Conservation (phyloP, 1,284 basidiomycete genomes). For the Boletellus sp. region DNA sequence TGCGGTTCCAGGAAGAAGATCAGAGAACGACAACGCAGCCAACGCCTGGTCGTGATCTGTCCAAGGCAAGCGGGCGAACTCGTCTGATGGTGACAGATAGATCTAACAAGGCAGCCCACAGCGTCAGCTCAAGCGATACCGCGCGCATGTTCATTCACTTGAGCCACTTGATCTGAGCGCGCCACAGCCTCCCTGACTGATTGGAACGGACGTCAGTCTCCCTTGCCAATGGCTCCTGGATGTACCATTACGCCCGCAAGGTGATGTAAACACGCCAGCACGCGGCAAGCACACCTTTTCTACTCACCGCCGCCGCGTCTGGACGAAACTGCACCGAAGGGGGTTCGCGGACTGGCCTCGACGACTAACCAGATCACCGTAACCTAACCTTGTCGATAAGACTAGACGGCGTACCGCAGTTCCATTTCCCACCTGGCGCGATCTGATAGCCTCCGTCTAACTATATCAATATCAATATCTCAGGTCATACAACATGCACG, state of each 20-base stretch:
- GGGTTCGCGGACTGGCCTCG: neutral
- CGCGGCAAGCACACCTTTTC: slow-evolving; percentile 17
- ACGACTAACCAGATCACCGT: slow-evolving; percentile 7
- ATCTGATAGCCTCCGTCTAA: slow-evolving; percentile 3
- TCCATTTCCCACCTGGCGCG: slow-evolving; percentile 10
- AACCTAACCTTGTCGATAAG: slow-evolving; percentile 14
- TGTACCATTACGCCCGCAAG: slow-evolving; percentile 3
- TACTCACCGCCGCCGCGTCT: slow-evolving; percentile 21
- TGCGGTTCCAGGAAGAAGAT: slow-evolving; percentile 1
- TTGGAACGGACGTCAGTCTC: neutral
- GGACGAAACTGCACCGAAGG: slow-evolving; percentile 4
- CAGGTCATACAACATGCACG: slow-evolving; percentile 9
- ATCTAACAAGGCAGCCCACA: neutral
- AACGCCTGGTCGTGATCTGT: neutral
- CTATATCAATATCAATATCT: slow-evolving; percentile 20
- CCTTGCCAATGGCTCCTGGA: neutral
- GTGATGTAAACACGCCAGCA: slow-evolving; percentile 7
- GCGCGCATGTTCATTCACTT: neutral
- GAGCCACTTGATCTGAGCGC: neutral
- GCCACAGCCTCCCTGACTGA: neutral
- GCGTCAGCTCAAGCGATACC: neutral
- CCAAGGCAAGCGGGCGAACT: neutral
- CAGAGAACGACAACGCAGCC: neutral
- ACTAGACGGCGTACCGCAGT: neutral
- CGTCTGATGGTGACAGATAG: neutral